A percentile compares a stretch with the other conserved stretches of the same genome.
phyloP scores from a whole-genome alignment of 1,284 basidiomycete species.

The Mycena sp. region DNA sequence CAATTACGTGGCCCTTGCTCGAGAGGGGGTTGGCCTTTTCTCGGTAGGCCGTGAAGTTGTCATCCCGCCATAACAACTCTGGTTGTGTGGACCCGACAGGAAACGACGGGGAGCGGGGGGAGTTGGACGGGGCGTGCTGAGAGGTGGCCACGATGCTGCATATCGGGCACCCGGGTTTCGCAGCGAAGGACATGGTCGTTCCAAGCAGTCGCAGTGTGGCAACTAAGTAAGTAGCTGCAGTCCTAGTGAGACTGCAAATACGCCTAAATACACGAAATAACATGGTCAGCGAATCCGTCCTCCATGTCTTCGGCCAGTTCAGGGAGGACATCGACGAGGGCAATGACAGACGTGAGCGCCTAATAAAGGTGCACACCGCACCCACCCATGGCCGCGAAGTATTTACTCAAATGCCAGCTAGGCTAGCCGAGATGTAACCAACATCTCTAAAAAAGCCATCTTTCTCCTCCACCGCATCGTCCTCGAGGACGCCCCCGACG shows the following conservation, averaged over 20 bases:
- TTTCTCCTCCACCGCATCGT: conserved; percentile 90
- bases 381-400: neutral
- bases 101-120: conserved; percentile 55
- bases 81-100: conserved; percentile 56
- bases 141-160: conserved; percentile 75
- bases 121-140: conserved; percentile 51
- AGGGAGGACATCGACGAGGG: conserved; percentile 78
- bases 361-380: conserved; percentile 74
- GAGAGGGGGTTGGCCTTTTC: conserved; percentile 76
- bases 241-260: neutral
- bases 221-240: neutral
- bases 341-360: conserved; percentile 80
- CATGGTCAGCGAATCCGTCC: conserved; percentile 33
- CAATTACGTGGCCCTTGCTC: conserved; percentile 72
- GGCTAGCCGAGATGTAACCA: conserved; percentile 89
- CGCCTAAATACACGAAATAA: neutral
- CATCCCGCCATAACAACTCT: conserved; percentile 76
- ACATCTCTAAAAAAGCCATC: conserved; percentile 94
- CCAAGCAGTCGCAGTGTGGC: neutral
- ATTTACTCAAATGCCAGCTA: too few relatives aligned
- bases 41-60: conserved; percentile 77
- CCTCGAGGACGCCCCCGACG: conserved; percentile 56
- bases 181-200: conserved; percentile 58
- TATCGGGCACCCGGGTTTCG: conserved; percentile 76
- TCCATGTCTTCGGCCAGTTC: conserved; percentile 63